phyloP scores from a whole-genome alignment of 306 rosid genomes.

The Elaeagnus macrophylla region DNA sequence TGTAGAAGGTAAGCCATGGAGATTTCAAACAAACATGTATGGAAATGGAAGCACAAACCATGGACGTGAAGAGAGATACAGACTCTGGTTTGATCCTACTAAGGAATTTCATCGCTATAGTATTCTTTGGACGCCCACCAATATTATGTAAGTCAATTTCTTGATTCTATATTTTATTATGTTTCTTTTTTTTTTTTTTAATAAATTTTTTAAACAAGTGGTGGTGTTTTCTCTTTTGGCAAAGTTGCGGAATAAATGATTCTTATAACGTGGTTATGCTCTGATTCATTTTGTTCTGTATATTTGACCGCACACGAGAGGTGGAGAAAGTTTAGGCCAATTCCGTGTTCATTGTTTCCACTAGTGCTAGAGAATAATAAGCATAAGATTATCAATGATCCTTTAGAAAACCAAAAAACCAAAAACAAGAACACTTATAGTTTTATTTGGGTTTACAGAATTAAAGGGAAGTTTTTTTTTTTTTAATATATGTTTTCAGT shows the following conservation, averaged over 20 bases:
- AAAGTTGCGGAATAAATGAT: neutral
- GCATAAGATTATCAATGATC: constrained; percentile 2
- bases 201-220: neutral
- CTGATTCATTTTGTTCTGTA: constrained; percentile 8
- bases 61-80: constrained; percentile 86
- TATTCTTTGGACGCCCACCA: constrained; percentile 79
- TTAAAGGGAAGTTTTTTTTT: too few species aligned
- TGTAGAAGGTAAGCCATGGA: constrained; percentile 76
- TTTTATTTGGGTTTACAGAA: too few species aligned
- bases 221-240: neutral
- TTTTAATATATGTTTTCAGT: too few species aligned
- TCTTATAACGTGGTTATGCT: constrained; percentile 19
- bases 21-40: constrained; percentile 85
- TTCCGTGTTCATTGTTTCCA: constrained; percentile 47
- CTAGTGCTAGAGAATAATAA: constrained; percentile 11
- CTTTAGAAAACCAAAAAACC: too few species aligned
- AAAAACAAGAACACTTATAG: too few species aligned
- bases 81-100: constrained; percentile 91
- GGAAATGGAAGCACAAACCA: constrained; percentile 91
- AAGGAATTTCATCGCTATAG: constrained; percentile 66
- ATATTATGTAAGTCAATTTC: constrained; percentile 42
- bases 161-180: neutral
- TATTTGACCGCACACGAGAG: constrained; percentile 33
- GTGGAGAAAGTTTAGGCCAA: constrained; percentile 11
- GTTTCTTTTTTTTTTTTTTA: neutral